A percentile compares a stretch with the other conserved stretches of the same genome.
Evolutionary conservation across 1,284 basidiomycete species (phyloP).

Genomic region (Heterobasidion parviporum): DNA sequence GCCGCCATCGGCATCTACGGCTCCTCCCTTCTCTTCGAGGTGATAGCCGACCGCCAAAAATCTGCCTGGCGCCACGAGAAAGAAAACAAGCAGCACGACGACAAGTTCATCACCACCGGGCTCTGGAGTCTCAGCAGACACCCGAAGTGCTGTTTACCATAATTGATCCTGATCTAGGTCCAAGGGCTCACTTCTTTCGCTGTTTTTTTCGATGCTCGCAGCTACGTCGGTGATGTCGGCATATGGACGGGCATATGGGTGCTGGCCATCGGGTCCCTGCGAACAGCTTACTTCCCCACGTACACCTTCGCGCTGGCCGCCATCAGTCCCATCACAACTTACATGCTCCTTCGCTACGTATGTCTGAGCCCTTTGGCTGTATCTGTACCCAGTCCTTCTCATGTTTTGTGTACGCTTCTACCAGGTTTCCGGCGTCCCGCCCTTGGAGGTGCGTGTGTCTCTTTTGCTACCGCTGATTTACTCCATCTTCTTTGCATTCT

Average conservation of each 20-base stretch:
- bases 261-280: constrained; percentile 43
- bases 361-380: neutral
- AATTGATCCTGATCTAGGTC: neutral
- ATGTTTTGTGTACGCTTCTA: neutral
- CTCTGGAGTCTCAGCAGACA: constrained; percentile 70
- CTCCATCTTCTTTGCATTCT: neutral
- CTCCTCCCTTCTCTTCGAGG: constrained; percentile 53
- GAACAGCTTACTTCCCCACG: constrained; percentile 35
- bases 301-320: constrained; percentile 41
- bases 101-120: constrained; percentile 66
- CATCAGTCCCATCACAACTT: constrained; percentile 61
- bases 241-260: constrained; percentile 69
- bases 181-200: neutral
- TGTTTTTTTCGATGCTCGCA: constrained; percentile 18
- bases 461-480: neutral
- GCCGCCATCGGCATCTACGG: constrained; percentile 50
- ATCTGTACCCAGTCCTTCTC: neutral
- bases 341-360: constrained; percentile 47
- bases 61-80: constrained; percentile 55
- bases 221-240: constrained; percentile 73
- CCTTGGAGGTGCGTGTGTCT: constrained; percentile 40
- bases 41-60: constrained; percentile 67
- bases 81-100: constrained; percentile 62
- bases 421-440: constrained; percentile 54
- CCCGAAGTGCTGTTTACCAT: constrained; percentile 50